Evolutionary conservation across 2,329 filamentous ascomycete species (phyloP).

Genomic region (Trichocomaceae sp.): DNA sequence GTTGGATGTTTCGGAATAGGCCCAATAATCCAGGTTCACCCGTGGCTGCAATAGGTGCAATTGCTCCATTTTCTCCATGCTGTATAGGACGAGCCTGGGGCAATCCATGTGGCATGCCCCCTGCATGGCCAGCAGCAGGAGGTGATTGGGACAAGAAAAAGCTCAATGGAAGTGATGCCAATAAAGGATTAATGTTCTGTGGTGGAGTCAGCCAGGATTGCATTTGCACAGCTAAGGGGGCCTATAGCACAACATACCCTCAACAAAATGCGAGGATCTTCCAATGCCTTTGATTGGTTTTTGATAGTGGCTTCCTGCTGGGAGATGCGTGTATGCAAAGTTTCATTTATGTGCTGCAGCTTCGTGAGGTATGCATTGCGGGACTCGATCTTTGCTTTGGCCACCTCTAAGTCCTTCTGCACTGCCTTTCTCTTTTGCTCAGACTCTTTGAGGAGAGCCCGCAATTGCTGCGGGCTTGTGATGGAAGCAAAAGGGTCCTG

Average conservation of each 20-base stretch:
- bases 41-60: neutral
- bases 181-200: neutral
- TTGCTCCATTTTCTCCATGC: neutral
- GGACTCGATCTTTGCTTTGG: neutral
- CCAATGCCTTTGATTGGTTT: conserved; percentile 24
- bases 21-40: too few relatives aligned
- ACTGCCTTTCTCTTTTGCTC: neutral
- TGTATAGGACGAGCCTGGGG: neutral
- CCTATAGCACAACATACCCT: conserved; percentile 4
- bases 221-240: conserved; percentile 4
- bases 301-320: conserved; percentile 22
- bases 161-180: too few relatives aligned
- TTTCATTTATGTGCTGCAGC: conserved; percentile 12
- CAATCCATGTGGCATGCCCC: neutral
- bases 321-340: conserved; percentile 16
- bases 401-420: conserved; percentile 9
- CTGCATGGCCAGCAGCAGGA: neutral
- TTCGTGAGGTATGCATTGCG: conserved; percentile 4
- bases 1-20: too few relatives aligned
- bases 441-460: neutral
- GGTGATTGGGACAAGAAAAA: too few relatives aligned
- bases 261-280: conserved; percentile 18
- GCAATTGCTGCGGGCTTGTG: neutral
- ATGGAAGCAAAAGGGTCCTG: neutral
- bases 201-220: conserved; percentile 5